Evolutionary conservation across 73 alveolate genomes (phyloP).

Genomic region (Paramecium bursaria): DNA sequence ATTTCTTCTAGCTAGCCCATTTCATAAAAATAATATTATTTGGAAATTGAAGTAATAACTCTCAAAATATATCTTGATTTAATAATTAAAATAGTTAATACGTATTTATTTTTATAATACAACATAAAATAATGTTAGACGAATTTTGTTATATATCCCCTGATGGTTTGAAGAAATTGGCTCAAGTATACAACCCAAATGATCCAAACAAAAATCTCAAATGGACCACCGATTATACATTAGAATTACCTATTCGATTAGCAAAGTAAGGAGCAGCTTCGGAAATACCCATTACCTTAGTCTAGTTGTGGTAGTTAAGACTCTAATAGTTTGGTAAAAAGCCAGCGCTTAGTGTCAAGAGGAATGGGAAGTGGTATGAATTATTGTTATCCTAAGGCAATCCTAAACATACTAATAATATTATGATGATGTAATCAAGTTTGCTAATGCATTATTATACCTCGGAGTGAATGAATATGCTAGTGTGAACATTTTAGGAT

Average conservation of each 20-base stretch:
- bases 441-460: conserved; percentile 78
- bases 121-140: no score
- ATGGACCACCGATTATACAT: conserved; percentile 54
- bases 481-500: conserved; percentile 82
- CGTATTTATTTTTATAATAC: no score
- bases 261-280: conserved; percentile 44
- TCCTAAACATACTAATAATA: conserved; percentile 75
- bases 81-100: no score
- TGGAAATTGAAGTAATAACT: no score
- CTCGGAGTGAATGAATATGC: conserved; percentile 73
- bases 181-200: conserved; percentile 20
- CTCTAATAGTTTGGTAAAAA: neutral
- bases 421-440: conserved; percentile 63
- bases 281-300: conserved; percentile 47
- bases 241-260: conserved; percentile 56
- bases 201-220: conserved; percentile 59
- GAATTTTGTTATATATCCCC: conserved; percentile 33
- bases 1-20: no score
- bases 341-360: conserved; percentile 74
- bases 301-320: conserved; percentile 16
- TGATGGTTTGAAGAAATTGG: conserved; percentile 51
- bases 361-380: conserved; percentile 64
- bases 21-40: no score
- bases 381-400: neutral
- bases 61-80: no score